Conservation (phyloP, 306 rosid genomes). For the Psophocarpus tetragonolobus region DNA sequence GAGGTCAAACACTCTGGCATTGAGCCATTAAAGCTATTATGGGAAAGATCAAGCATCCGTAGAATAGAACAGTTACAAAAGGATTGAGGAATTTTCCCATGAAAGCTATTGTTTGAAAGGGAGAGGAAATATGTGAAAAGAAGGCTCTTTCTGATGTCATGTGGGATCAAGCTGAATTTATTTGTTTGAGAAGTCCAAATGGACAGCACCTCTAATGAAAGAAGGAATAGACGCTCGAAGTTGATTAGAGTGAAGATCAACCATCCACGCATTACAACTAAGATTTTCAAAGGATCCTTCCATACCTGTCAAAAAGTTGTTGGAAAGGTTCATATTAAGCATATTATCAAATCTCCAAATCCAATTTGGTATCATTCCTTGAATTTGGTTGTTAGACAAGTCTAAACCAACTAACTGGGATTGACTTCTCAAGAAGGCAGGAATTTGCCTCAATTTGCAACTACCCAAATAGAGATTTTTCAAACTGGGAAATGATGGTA, state of each 20-base stretch:
- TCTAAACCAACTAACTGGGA: background rate
- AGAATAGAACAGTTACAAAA: conserved; percentile 6
- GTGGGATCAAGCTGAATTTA: conserved; percentile 36
- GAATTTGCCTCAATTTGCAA: conserved; percentile 31
- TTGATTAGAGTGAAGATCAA: conserved; percentile 46
- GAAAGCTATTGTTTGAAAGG: conserved; percentile 27
- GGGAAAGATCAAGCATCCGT: conserved; percentile 41
- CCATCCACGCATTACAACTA: background rate
- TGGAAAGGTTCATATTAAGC: conserved; percentile 37
- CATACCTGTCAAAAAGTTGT: conserved; percentile 25
- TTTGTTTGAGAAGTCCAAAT: conserved; percentile 47
- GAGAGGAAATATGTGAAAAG: background rate
- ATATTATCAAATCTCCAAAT: conserved; percentile 37
- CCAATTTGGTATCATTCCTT: conserved; percentile 52
- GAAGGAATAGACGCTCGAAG: conserved; percentile 27
- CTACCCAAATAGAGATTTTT: conserved; percentile 27
- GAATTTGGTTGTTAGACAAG: conserved; percentile 46
- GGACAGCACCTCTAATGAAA: background rate
- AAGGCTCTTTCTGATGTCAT: background rate
- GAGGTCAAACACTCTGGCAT: conserved; percentile 33
- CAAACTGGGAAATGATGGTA: background rate
- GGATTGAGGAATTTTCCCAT: conserved; percentile 25
- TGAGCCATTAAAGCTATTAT: conserved; percentile 19
- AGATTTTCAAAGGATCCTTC: conserved; percentile 12
- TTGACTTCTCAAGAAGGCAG: conserved; percentile 40